A percentile compares a stretch with the other conserved stretches of the same genome.
These are phyloP conservation scores for Cordyceps javanica DNA, from an alignment of 2,329 filamentous ascomycete species.

Conservation along the genomic window DNA sequence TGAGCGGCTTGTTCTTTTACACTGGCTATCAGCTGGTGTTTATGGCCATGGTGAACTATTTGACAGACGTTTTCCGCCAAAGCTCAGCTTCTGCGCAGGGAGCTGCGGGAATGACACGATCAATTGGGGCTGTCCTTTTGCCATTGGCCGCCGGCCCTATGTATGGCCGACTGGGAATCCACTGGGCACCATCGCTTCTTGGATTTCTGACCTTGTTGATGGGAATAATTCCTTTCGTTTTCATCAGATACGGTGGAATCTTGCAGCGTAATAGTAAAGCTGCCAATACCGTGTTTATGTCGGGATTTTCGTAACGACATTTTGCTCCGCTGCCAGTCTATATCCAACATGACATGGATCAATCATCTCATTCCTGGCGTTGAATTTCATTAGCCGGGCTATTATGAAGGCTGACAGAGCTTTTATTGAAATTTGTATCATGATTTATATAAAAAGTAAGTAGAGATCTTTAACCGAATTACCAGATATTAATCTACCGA, in stretches of 20 bases:
- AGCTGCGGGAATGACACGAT: slow-evolving; percentile 27
- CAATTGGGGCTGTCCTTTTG: slow-evolving; percentile 26
- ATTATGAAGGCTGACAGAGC: too few relatives aligned
- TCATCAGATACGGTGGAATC: not conserved
- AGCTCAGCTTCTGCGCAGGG: slow-evolving; percentile 30
- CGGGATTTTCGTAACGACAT: not conserved
- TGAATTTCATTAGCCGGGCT: too few relatives aligned
- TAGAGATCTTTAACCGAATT: too few relatives aligned
- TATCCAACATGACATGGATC: too few relatives aligned
- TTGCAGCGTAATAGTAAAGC: not conserved
- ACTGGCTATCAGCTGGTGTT: slow-evolving; percentile 27
- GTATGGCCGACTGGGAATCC: slow-evolving; percentile 26
- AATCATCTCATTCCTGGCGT: too few relatives aligned
- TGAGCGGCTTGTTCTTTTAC: slow-evolving; percentile 39
- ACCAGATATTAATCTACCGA: too few relatives aligned
- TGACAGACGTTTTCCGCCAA: slow-evolving; percentile 28
- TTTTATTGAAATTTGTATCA: too few relatives aligned
- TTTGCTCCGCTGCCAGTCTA: too few relatives aligned
- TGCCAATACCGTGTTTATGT: not conserved
- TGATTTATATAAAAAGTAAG: too few relatives aligned
- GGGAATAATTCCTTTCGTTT: slow-evolving; percentile 9
- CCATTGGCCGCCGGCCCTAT: slow-evolving; percentile 28
- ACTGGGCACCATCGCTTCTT: slow-evolving; percentile 30
- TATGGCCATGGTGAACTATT: slow-evolving; percentile 30
- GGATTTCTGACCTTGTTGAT: slow-evolving; percentile 22